Conservation (phyloP, 1,139 yeast species). For the Candida sp. region DNA sequence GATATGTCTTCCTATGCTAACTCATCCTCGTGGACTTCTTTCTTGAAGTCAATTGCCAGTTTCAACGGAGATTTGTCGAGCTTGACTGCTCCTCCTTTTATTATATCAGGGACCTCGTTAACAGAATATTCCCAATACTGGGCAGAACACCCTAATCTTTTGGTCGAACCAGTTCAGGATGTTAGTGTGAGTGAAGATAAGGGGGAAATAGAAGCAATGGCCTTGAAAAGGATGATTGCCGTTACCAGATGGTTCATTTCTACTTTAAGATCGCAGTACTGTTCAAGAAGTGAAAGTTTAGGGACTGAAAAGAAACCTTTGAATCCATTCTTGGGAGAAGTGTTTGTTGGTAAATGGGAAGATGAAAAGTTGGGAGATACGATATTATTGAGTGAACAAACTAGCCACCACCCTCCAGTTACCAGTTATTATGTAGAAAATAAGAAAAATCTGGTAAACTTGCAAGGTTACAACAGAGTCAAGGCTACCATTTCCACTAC, state of each 20-base stretch:
- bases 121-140: slow-evolving; percentile 91
- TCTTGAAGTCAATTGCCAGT: slow-evolving; percentile 86
- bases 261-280: slow-evolving; percentile 88
- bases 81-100: slow-evolving; percentile 97
- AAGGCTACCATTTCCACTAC: slow-evolving; percentile 79
- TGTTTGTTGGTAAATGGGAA: slow-evolving; percentile 85
- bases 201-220: slow-evolving; percentile 47
- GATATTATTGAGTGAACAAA: slow-evolving; percentile 80
- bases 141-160: slow-evolving; percentile 87
- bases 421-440: slow-evolving; percentile 83
- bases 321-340: slow-evolving; percentile 92
- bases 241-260: slow-evolving; percentile 92
- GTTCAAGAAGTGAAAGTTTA: slow-evolving; percentile 85
- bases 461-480: slow-evolving; percentile 89
- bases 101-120: slow-evolving; percentile 84
- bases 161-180: slow-evolving; percentile 64
- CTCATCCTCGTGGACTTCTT: slow-evolving; percentile 73
- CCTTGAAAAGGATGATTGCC: slow-evolving; percentile 63
- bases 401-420: slow-evolving; percentile 93
- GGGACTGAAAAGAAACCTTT: slow-evolving; percentile 96
- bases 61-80: slow-evolving; percentile 94
- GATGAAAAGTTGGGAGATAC: slow-evolving; percentile 65
- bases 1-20: slow-evolving; percentile 22
- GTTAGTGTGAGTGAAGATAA: slow-evolving; percentile 29
- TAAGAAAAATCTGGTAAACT: slow-evolving; percentile 59